Evolutionary conservation across 2,329 filamentous ascomycete genomes (phyloP).

Genomic region (Hypoxylon sp.): DNA sequence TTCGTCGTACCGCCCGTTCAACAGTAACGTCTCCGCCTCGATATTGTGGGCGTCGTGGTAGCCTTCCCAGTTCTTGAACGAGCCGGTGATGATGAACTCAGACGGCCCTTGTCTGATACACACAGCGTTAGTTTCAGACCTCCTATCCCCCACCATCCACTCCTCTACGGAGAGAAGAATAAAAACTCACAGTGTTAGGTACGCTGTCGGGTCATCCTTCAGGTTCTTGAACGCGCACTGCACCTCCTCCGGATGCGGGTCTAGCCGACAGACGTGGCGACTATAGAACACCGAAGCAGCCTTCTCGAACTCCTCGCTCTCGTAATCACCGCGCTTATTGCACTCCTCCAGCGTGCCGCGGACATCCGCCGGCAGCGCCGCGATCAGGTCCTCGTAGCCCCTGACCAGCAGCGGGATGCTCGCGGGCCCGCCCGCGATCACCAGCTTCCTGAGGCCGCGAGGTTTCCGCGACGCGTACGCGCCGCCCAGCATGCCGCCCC

Average conservation of each 20-base stretch:
- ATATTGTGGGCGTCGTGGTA: slow-evolving; percentile 42
- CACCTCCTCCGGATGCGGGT: slow-evolving; percentile 36
- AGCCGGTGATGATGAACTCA: slow-evolving; percentile 41
- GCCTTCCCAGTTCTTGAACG: slow-evolving; percentile 43
- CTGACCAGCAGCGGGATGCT: slow-evolving; percentile 38
- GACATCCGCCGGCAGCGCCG: slow-evolving; percentile 36
- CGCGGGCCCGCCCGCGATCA: slow-evolving; percentile 34
- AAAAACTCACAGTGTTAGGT: slow-evolving; percentile 33
- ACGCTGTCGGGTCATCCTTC: slow-evolving; percentile 41
- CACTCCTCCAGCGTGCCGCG: slow-evolving; percentile 36
- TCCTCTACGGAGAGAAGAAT: slow-evolving; percentile 9
- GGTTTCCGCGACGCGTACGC: slow-evolving; percentile 15
- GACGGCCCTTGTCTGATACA: slow-evolving; percentile 43
- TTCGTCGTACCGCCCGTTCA: slow-evolving; percentile 39
- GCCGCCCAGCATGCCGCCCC: slow-evolving; percentile 31
- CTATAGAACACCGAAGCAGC: slow-evolving; percentile 31
- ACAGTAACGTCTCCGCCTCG: slow-evolving; percentile 28
- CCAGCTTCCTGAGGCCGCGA: slow-evolving; percentile 29
- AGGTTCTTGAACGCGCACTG: slow-evolving; percentile 30
- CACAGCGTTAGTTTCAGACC: background rate
- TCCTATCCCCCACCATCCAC: slow-evolving; percentile 1
- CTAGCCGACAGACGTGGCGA: slow-evolving; percentile 33
- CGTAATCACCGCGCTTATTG: slow-evolving; percentile 35
- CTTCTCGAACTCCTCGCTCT: slow-evolving; percentile 36
- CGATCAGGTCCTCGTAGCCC: slow-evolving; percentile 25